Conservation (phyloP, 176 grass and related monocot species). For the Pontederia crassipes region DNA sequence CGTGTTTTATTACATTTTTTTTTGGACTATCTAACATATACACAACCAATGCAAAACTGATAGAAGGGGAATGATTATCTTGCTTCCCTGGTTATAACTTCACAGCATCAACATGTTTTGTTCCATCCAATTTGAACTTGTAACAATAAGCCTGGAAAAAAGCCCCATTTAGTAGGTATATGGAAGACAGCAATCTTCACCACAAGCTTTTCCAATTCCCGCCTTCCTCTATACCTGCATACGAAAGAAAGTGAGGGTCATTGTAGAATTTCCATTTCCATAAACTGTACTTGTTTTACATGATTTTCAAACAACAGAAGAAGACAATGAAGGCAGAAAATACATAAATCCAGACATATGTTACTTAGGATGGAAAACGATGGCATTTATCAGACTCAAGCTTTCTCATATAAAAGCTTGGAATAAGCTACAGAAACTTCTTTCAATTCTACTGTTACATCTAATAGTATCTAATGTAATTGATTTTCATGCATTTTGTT, state of each 20-base stretch:
- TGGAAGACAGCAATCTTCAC: slow-evolving; percentile 70
- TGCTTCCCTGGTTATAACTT: slow-evolving; percentile 32
- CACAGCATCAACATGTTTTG: slow-evolving; percentile 69
- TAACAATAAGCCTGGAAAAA: slow-evolving; percentile 87
- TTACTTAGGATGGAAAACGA: too few species aligned
- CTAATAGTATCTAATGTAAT: too few species aligned
- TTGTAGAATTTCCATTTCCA: too few species aligned
- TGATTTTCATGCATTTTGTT: too few species aligned
- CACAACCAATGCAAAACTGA: neutral
- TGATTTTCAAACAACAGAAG: neutral
- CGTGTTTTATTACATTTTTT: neutral
- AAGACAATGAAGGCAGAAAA: neutral
- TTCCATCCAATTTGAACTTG: slow-evolving; percentile 76
- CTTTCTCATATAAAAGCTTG: too few species aligned
- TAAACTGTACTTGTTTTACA: too few species aligned
- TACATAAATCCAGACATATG: neutral
- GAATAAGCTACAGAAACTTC: too few species aligned
- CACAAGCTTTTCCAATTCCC: slow-evolving; percentile 57
- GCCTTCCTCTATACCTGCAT: slow-evolving; percentile 73
- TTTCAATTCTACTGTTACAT: too few species aligned
- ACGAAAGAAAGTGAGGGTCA: slow-evolving; percentile 15
- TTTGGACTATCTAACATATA: neutral
- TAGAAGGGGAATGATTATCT: neutral
- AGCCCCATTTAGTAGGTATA: slow-evolving; percentile 87
- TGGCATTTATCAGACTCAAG: too few species aligned